These are phyloP conservation scores for Eustoma russellianum DNA, from an alignment of 257 asterid genomes.

Conservation along the genomic window DNA sequence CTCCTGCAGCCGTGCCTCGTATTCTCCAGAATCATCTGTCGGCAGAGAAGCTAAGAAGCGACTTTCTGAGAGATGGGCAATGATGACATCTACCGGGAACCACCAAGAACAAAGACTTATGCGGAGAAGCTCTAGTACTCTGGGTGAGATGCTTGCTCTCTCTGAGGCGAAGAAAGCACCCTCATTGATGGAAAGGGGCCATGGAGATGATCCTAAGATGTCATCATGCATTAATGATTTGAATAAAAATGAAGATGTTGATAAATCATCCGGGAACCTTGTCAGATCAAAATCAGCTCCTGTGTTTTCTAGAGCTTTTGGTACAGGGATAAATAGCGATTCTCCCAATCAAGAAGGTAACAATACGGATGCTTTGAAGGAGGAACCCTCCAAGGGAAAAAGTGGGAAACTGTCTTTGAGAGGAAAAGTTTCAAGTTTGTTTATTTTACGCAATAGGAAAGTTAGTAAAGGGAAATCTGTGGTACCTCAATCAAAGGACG, in stretches of 20 bases:
- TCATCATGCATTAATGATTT: constrained; percentile 20
- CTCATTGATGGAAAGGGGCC: constrained; percentile 25
- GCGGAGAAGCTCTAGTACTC: constrained; percentile 68
- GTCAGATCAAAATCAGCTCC: constrained; percentile 85
- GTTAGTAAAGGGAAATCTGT: constrained; percentile 34
- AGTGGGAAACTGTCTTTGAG: constrained; percentile 55
- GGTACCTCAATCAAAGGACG: constrained; percentile 30
- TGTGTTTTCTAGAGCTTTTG: constrained; percentile 49
- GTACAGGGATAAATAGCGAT: constrained; percentile 29
- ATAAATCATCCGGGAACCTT: constrained; percentile 49
- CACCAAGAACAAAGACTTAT: constrained; percentile 63
- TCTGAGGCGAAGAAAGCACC: constrained; percentile 57
- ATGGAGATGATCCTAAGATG: constrained; percentile 30
- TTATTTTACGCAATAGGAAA: constrained; percentile 68
- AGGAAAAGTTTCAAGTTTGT: constrained; percentile 77
- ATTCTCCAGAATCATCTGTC: constrained; percentile 94
- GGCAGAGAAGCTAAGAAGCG: constrained; percentile 96
- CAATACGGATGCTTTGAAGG: constrained; percentile 34
- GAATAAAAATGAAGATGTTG: constrained; percentile 20
- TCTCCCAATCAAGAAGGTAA: constrained; percentile 23
- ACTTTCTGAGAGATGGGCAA: constrained; percentile 93
- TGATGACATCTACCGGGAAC: constrained; percentile 69
- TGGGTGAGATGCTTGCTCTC: constrained; percentile 99
- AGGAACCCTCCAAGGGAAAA: constrained; percentile 32
- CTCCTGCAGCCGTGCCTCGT: constrained; percentile 75